Evolutionary conservation across 202 grass and related monocot genomes (phyloP), one percentile per base, ranked within the genome.

Genomic region (Cymbopogon flexuosus): DNA sequence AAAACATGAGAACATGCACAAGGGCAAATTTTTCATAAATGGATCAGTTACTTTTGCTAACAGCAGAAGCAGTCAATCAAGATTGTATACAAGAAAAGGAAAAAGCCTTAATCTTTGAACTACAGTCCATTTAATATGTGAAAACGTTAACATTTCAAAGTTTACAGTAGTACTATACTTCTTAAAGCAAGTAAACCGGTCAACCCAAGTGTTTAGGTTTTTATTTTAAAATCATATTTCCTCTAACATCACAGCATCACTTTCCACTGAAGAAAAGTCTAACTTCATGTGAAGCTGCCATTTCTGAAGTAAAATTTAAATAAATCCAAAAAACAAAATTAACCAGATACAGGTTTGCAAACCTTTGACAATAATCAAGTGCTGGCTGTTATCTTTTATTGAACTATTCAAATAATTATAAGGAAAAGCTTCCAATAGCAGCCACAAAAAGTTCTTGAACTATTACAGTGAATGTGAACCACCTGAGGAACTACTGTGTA

Each of bases 1-100:
- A 82, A 63, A 42, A 67, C 30, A 52, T 89, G 57, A 29, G 88
- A 47, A 59, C 10, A 63, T 66, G 75, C 6, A 73, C 39, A 65
- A 23, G 27, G 30, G 59, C 27, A 21, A 30, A 75, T 16, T 22
- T 65, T 67, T 40, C 21, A 67, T 69, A 36, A 81, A 61, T 31
- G 31, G 18, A 58, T 80, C 36, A 76, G 31, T 65, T 18, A 27
- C 29, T 41, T 65, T 73, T 61, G 33, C 33, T 65, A 39, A 63
- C 4, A 74, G 76, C 40, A n/a, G 35, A 43, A 33, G 42, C 63
- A 63, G 30, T 3, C 67, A 65, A 76, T 62, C 15, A 84, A 77
- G 9, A 75, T 75, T 67, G 40, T 73, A 22, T 31, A 62, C 0
- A 37, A 57, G 30, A 57, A 1, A 73, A 73, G 9, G 47, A 60